Base-by-base conservation (phyloP, 164 flowering plant genomes). In the Kalanchoe fedtschenkoi region DNA sequence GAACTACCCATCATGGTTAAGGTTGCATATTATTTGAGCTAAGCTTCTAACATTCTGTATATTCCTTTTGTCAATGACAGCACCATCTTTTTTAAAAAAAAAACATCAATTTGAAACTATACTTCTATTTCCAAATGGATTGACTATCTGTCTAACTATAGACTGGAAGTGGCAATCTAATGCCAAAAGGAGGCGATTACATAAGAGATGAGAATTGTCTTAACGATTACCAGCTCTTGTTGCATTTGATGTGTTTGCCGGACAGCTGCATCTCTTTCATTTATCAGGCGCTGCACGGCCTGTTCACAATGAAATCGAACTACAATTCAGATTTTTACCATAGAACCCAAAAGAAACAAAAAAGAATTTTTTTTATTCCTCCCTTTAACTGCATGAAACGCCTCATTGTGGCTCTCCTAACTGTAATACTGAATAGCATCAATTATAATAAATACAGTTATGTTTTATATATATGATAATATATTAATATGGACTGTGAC, bases 181-280 rank as follows among this genome's bases (percentile, higher is more conserved):
- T 9, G 14, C 56, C 17, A 26, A 26, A 9, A 2, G 0, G 13
- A 51, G 11, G 26, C 13, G 32, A 26, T 51, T 10, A 7, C 6
- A 2, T 15, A 11, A 10, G 56, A 22, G 56, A 24, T 51, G 24
- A 58, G 61, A 42, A 42, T 13, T 15, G 15, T 39, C 3, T 19
- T 42, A 15, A 42, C 14, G 14, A 13, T 47, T 72, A 91, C 97
- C 95, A 91, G 75, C 65, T 91, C 95, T 39, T 75, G 84, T 71
- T 80, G 92, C 71, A 91, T 79, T 41, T 74, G 80, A 34, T 75
- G 80, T 54, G 80, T 78, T 77, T 81, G 87, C 58, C 67, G 75
- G 43, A 83, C 65, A 70, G 80, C 88, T 53, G 78, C 75, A 78
- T 89, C 96, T 66, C 88, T 80, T 74, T 89, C 98, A 21, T 80